Evolutionary conservation across 768 basidiomycete species (phyloP), one percentile per base, ranked within the genome.

Genomic region (Boletus sp.): DNA sequence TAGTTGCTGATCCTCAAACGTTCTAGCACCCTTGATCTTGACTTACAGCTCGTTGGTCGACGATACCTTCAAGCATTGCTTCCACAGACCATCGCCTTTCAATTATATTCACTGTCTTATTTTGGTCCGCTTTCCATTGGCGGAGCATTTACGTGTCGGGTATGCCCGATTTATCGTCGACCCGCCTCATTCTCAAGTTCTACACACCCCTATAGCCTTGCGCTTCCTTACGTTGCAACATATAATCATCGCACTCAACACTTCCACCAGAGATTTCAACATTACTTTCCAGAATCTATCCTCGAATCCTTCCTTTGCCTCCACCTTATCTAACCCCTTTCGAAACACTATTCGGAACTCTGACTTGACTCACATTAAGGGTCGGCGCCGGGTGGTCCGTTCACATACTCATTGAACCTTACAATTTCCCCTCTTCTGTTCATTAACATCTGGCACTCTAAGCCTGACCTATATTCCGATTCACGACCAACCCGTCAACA

Each of bases 151-250:
- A 42, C 47, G 33, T 54, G 15, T 39, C 47, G 35, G 33, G 48
- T 18, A 49, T 35, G 33, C 54, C 24, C 24, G 29, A 30, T 32
- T 17, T 24, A 28, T 6, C 42, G 39, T 44, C 30, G 30, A 51
- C 18, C 9, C 46, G n/a, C 45, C 50, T 41, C 44, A 55, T 41
- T 40, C 60, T 37, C 45, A 30, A 18, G 47, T 41, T 56, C 47
- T 50, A 30, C 36, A 39, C 32, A 24, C 29, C 45, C 37, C n/a
- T n/a, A n/a, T 17, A 37, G 18, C 35, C 28, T 54, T 37, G 29
- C 54, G 33, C 29, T 40, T 44, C 39, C 5, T 42, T n/a, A 20
- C 30, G n/a, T 20, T 47, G 24, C 15, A 32, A 9, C 24, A 7
- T 45, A 42, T 39, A 30, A 10, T 45, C 30, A 28, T 57, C 35